Conservation (phyloP, 2,329 filamentous ascomycete species). For the Meredithiella fracta region DNA sequence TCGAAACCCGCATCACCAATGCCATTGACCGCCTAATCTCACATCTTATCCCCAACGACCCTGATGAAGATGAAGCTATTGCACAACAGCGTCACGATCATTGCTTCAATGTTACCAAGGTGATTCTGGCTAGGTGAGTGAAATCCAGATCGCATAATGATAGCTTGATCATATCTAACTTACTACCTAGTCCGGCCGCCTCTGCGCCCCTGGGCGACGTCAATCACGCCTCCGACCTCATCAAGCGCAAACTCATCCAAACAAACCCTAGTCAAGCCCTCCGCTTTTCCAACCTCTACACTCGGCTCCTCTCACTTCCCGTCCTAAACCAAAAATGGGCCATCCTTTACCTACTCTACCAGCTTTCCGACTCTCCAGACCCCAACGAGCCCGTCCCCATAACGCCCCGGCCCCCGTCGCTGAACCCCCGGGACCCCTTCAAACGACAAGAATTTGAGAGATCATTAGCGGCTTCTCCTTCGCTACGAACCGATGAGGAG, state of each 20-base stretch:
- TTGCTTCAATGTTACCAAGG: slow-evolving; percentile 34
- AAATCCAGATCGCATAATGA: neutral
- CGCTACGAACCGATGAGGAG: slow-evolving; percentile 29
- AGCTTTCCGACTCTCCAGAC: slow-evolving; percentile 54
- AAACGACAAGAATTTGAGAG: slow-evolving; percentile 25
- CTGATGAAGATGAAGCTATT: slow-evolving; percentile 48
- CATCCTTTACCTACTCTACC: slow-evolving; percentile 79
- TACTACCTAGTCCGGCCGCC: slow-evolving; percentile 10
- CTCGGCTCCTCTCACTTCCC: slow-evolving; percentile 71
- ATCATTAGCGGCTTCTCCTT: slow-evolving; percentile 22
- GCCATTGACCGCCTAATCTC: slow-evolving; percentile 66
- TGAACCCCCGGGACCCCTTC: slow-evolving; percentile 24
- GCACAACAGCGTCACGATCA: slow-evolving; percentile 54
- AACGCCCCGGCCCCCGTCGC: slow-evolving; percentile 21
- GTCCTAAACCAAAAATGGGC: slow-evolving; percentile 94
- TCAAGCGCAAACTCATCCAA: slow-evolving; percentile 72
- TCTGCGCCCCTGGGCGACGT: slow-evolving; percentile 44
- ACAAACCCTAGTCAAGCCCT: slow-evolving; percentile 64
- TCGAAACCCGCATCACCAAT: slow-evolving; percentile 51
- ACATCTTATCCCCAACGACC: slow-evolving; percentile 51
- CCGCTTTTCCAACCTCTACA: slow-evolving; percentile 80
- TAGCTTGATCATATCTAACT: neutral
- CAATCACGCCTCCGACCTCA: slow-evolving; percentile 82
- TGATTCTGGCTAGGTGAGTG: slow-evolving; percentile 34
- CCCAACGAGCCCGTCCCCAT: slow-evolving; percentile 35